Evolutionary conservation across 495 filamentous ascomycete genomes (phyloP), one percentile per base, ranked within the genome.

Genomic region (Chaetomium tenue): DNA sequence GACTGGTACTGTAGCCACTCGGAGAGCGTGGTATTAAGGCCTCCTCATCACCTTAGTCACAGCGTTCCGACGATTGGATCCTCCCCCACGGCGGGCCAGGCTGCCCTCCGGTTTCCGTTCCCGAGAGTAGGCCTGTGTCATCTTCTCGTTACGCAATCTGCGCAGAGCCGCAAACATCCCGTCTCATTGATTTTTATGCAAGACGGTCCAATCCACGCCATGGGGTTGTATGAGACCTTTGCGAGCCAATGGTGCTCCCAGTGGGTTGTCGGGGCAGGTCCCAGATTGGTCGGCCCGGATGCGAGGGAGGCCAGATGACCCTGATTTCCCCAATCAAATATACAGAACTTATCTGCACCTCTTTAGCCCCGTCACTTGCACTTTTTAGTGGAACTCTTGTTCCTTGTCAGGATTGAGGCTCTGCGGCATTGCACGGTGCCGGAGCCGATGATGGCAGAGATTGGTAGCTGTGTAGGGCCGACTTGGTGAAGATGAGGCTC

Each of bases 401-500:
- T 5, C 40, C 23, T 5, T 12, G 40, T 12, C 42, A 30, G 59
- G 44, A 50, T 16, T 66, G 64, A 62, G 62, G 64, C 64, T 67
- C 65, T 67, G 65, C 65, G 65, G 65, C 60, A 66, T 52, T 20
- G 48, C 15, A n/a, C 53, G 59, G 59, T n/a, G 20, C 28, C 51
- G 58, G 40, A 16, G 33, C 39, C 5, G 58, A 56, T 15, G 51
- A 6, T 30, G 28, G 28, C 28, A 30, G n/a, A n/a, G n/a, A 33
- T 3, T 33, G 30, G 13, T 50, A 23, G 25, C 16, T 47, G 7
- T 5, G 11, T 2, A 4, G 26, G 30, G 39, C 15, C 28, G 28
- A 25, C 22, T 28, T 23, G 16, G 40, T 6, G 22, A 40, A 8
- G 23, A 30, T 65, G 63, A 61, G 46, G 57, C 57, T 59, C 57